Base-by-base conservation (phyloP, 2,329 filamentous ascomycete genomes). In the Fusarium sp. region DNA sequence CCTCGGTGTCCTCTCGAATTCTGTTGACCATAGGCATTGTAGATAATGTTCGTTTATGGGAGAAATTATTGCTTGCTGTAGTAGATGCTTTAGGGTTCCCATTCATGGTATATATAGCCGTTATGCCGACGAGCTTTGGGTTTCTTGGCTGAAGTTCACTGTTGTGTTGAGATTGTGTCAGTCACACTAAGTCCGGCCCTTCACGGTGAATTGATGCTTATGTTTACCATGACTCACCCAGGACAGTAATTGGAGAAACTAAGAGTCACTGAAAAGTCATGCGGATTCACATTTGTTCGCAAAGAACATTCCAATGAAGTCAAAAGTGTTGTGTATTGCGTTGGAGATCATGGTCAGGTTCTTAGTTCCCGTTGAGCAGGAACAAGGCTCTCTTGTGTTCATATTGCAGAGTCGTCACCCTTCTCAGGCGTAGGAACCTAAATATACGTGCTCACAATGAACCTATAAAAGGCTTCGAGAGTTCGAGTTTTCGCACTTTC, bases 91-190 rank as follows among this genome's bases (percentile, higher is more conserved):
- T 19, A 10, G 35, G 35, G 1, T 13, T 37, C 9, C 9, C 16
- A 1, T 19, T 7, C 9, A 10, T 10, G 6, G 18, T 19, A 21
- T 28, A 6, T 19, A 30, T 47, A 15, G 15, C 12, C 1, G 2
- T 7, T 10, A 2, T 0, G 8, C 2, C 2, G 1, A 50, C 18
- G 21, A 2, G 5, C 0, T 5, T 4, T 7, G 30, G 12, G 5
- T 6, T 5, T 13, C 30, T 9, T 32, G 3, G 6, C 15, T 21
- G 6, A 13, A 2, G 6, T 5, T 15, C n/a, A 52, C 11, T 16
- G 4, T 0, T 2, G 9, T 10, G n/a, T 6, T 19, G n/a, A 21
- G n/a, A 25, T 21, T 5, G 8, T 19, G 4, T 25, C 4, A 21
- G 5, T 11, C 2, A 35, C 12, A 12, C 1, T 4, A 18, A 13